phyloP scores from a whole-genome alignment of 2,329 filamentous ascomycete species.

The Colletotrichum sp. region DNA sequence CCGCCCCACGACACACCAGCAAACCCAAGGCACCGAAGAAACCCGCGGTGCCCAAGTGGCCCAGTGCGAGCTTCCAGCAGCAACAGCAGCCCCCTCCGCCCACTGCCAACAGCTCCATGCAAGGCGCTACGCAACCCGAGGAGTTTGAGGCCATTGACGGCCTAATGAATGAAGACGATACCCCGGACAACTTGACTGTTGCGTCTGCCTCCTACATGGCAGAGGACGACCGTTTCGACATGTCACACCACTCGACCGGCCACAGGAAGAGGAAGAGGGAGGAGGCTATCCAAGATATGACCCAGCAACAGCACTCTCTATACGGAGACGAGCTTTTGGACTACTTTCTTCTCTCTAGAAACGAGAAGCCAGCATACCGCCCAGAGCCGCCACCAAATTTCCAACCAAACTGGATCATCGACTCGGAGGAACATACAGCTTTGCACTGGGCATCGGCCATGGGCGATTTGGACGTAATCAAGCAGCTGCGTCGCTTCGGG shows the following conservation, averaged over 20 bases:
- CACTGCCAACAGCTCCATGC: slow-evolving; percentile 28
- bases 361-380: slow-evolving; percentile 73
- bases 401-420: slow-evolving; percentile 89
- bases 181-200: slow-evolving; percentile 81
- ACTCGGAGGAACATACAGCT: slow-evolving; percentile 89
- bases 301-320: slow-evolving; percentile 84
- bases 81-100: slow-evolving; percentile 1
- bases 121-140: slow-evolving; percentile 45
- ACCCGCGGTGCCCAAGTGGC: slow-evolving; percentile 68
- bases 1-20: slow-evolving; percentile 89
- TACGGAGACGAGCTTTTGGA: slow-evolving; percentile 95
- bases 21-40: slow-evolving; percentile 81
- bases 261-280: slow-evolving; percentile 80
- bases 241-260: slow-evolving; percentile 66
- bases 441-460: slow-evolving; percentile 98
- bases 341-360: slow-evolving; percentile 90
- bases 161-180: slow-evolving; percentile 76
- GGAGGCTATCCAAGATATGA: slow-evolving; percentile 64
- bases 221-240: slow-evolving; percentile 79
- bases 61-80: slow-evolving; percentile 36
- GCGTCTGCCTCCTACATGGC: slow-evolving; percentile 85
- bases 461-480: slow-evolving; percentile 93
- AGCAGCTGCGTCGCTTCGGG: slow-evolving; percentile 81
- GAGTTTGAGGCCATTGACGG: slow-evolving; percentile 69
- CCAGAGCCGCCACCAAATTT: slow-evolving; percentile 87